These are phyloP conservation scores for Boletellus ananas DNA, from an alignment of 768 basidiomycete species.

Conservation along the genomic window DNA sequence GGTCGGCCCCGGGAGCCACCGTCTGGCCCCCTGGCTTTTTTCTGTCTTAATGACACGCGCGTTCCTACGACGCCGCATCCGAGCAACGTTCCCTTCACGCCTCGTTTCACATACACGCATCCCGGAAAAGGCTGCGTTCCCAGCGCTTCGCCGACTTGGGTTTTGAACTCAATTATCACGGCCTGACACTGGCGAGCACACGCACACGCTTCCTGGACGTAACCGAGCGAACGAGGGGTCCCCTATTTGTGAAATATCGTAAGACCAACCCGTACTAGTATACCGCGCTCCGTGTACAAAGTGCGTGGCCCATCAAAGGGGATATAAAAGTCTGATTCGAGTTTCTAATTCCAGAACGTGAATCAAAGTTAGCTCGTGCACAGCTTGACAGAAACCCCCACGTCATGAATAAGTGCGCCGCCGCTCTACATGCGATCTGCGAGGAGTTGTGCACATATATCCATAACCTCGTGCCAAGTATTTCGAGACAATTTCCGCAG, in stretches of 20 bases:
- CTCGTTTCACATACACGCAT: constrained; percentile 6
- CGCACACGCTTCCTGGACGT: constrained; percentile 14
- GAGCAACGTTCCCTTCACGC: constrained; percentile 1
- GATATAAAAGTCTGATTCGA: constrained; percentile 7
- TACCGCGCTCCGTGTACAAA: too few species aligned
- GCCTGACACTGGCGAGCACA: not conserved
- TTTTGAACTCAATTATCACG: constrained; percentile 2
- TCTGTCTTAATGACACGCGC: not conserved
- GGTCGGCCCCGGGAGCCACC: not conserved
- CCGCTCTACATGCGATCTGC: constrained; percentile 18
- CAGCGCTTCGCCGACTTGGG: not conserved
- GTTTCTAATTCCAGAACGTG: constrained; percentile 15
- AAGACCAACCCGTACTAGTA: constrained; percentile 3
- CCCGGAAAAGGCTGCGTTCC: constrained; percentile 5
- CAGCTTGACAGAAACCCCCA: constrained; percentile 9
- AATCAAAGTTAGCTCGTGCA: constrained; percentile 22
- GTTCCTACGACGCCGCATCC: not conserved
- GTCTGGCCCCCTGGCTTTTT: not conserved
- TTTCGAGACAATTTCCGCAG: constrained; percentile 24
- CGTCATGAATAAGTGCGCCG: not conserved
- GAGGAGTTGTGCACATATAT: constrained; percentile 3
- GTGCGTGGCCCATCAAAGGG: constrained; percentile 8
- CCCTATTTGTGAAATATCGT: constrained; percentile 14
- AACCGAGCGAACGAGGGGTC: constrained; percentile 1
- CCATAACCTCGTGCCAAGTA: constrained; percentile 13